Conservation (phyloP, 2,329 filamentous ascomycete genomes). For the Tolypocladium inflatum region DNA sequence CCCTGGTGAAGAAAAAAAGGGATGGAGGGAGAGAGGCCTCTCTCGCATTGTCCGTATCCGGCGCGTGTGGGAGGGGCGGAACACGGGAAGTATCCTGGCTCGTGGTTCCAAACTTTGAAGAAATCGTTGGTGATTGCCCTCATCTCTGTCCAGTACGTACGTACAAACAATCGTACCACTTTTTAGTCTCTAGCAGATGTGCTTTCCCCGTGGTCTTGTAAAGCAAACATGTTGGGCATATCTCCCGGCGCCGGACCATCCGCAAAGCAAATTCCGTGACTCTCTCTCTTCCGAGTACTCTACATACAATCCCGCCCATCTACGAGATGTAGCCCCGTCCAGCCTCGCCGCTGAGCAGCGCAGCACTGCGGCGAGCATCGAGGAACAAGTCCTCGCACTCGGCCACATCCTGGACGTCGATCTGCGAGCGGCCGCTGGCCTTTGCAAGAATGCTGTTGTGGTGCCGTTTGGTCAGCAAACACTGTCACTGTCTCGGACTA, state of each 20-base stretch:
- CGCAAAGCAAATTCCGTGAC: constrained; percentile 1
- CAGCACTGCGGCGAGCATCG: constrained; percentile 69
- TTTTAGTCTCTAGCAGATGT: background rate
- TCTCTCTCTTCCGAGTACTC: background rate
- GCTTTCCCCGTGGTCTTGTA: background rate
- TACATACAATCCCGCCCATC: background rate
- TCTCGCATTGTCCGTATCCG: background rate
- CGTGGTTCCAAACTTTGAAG: background rate
- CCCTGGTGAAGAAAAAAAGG: constrained; percentile 1
- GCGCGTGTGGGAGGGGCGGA: background rate
- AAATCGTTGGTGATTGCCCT: background rate
- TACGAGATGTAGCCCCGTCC: constrained; percentile 56
- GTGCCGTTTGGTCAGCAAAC: constrained; percentile 18
- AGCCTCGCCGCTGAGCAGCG: constrained; percentile 54
- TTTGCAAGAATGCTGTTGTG: constrained; percentile 68
- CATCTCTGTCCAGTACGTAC: background rate
- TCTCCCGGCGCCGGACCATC: constrained; percentile 1
- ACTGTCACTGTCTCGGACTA: background rate
- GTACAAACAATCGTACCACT: background rate
- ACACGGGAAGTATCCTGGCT: background rate
- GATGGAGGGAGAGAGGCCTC: background rate
- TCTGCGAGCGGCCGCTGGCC: constrained; percentile 68
- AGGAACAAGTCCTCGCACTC: constrained; percentile 81
- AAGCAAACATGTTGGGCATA: background rate
- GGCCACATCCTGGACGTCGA: constrained; percentile 66